phyloP scores from a whole-genome alignment of 2,329 filamentous ascomycete genomes.

The Fusarium sp. region DNA sequence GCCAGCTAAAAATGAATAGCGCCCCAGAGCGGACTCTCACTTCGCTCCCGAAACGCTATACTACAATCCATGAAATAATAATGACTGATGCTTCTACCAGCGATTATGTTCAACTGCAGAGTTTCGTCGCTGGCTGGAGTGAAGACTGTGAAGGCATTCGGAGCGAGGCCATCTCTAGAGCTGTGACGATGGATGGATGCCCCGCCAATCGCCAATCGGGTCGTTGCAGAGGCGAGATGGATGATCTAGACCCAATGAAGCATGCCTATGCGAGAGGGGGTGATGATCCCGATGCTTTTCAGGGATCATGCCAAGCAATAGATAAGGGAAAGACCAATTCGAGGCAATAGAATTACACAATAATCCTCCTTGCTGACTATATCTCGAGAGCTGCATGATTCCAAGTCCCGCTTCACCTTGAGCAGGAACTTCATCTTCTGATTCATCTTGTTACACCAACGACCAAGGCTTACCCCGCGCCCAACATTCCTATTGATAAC shows the following conservation, averaged over 20 bases:
- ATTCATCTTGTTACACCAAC: not conserved
- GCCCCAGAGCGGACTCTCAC: too few relatives aligned
- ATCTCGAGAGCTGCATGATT: not conserved
- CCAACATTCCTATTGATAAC: not conserved
- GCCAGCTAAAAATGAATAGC: not conserved
- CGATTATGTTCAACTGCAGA: not conserved
- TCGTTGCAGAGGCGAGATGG: too few relatives aligned
- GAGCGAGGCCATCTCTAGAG: not conserved
- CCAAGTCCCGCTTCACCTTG: not conserved
- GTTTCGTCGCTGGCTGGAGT: rapidly evolving
- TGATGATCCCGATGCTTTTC: not conserved
- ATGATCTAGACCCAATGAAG: not conserved
- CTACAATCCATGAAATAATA: not conserved
- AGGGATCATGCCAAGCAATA: not conserved
- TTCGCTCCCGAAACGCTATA: not conserved
- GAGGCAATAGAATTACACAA: not conserved
- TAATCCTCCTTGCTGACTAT: not conserved
- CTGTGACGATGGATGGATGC: not conserved
- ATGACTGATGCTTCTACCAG: too few relatives aligned
- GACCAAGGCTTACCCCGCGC: not conserved
- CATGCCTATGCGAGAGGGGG: not conserved
- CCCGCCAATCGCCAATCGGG: not conserved
- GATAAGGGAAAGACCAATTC: not conserved
- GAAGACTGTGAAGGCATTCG: not conserved
- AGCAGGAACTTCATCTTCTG: too few relatives aligned